Conservation (phyloP, 176 grass and related monocot genomes). For the Carex kokanica region DNA sequence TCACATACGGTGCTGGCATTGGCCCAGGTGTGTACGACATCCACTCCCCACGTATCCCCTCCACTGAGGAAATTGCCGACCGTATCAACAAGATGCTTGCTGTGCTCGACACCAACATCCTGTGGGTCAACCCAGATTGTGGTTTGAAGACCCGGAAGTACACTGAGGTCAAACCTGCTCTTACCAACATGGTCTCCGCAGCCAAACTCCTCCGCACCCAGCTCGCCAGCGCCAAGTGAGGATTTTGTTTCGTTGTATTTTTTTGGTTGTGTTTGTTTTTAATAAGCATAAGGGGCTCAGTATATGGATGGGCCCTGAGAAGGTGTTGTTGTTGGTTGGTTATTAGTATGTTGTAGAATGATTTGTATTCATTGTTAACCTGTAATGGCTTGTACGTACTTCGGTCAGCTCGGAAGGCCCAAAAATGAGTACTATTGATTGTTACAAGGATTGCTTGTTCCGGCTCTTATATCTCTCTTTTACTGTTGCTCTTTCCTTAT, state of each 20-base stretch:
- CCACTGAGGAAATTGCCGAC: conserved; percentile 74
- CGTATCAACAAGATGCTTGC: conserved; percentile 93
- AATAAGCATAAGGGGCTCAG: conserved; percentile 1
- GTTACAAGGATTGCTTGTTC: background rate
- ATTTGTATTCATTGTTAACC: background rate
- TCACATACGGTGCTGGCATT: conserved; percentile 79
- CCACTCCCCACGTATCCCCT: conserved; percentile 91
- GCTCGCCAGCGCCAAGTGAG: conserved; percentile 67
- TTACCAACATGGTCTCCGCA: conserved; percentile 74
- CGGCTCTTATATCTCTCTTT: background rate
- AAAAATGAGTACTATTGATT: conserved; percentile 4
- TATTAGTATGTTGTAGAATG: background rate
- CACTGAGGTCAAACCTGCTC: conserved; percentile 76
- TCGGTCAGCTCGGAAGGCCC: conserved; percentile 15
- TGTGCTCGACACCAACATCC: conserved; percentile 76
- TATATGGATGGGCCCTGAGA: background rate
- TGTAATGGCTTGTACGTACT: conserved; percentile 19
- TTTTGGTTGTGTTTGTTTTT: conserved; percentile 20
- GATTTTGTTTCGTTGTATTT: conserved; percentile 1
- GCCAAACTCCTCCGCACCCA: conserved; percentile 77
- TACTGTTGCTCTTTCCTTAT: background rate
- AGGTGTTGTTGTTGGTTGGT: conserved; percentile 16
- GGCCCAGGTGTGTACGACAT: conserved; percentile 95
- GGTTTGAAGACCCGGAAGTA: conserved; percentile 97
- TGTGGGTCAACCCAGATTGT: conserved; percentile 95